A percentile compares a stretch with the other conserved stretches of the same genome.
Evolutionary conservation across 1,284 basidiomycete species (phyloP).

Genomic region (Cutaneotrichosporon daszewskae): DNA sequence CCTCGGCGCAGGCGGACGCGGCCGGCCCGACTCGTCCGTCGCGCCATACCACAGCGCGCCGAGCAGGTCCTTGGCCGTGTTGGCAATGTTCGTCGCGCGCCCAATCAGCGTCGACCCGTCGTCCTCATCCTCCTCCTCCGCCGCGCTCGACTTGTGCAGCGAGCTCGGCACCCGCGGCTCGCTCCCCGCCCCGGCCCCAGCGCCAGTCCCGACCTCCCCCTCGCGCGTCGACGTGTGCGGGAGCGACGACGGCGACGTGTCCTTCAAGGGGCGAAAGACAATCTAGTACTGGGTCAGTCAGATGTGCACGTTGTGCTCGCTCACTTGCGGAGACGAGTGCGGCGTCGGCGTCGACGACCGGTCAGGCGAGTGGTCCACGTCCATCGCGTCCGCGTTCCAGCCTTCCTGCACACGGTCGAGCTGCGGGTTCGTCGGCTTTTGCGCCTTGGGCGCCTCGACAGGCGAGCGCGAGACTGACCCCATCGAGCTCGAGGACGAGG

Average conservation of each 20-base stretch:
- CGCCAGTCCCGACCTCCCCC: too few species aligned
- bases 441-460: conserved; percentile 8
- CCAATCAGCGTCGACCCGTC: conserved; percentile 43
- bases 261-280: conserved; percentile 38
- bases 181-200: too few species aligned
- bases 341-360: conserved; percentile 46
- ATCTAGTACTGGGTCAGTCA: conserved; percentile 36
- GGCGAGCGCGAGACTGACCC: conserved; percentile 17
- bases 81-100: conserved; percentile 47
- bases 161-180: background rate
- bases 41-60: conserved; percentile 48
- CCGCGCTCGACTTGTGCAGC: conserved; percentile 1
- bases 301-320: conserved; percentile 19
- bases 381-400: conserved; percentile 22
- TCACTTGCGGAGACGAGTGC: conserved; percentile 49
- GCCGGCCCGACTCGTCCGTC: background rate
- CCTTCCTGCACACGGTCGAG: conserved; percentile 28
- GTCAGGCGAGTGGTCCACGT: conserved; percentile 38
- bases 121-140: conserved; percentile 21
- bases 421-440: conserved; percentile 2
- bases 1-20: background rate
- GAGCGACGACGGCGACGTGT: conserved; percentile 43
- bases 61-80: conserved; percentile 47
- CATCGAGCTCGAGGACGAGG: conserved; percentile 14
- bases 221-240: conserved; percentile 30